Evolutionary conservation across 306 rosid species (phyloP), one percentile per base, ranked within the genome.

Genomic region (Mucuna pruriens): DNA sequence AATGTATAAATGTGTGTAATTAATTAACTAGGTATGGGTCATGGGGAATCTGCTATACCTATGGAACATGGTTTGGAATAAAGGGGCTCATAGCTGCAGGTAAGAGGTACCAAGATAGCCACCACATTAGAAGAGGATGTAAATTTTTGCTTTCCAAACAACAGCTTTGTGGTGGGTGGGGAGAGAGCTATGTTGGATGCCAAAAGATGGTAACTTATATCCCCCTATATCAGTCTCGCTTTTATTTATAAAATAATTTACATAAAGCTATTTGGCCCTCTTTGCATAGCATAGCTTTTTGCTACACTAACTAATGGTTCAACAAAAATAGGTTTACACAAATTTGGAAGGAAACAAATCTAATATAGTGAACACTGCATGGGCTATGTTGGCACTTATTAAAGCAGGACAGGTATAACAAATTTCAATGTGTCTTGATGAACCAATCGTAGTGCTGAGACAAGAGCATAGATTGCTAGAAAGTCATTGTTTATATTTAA

Each of bases 41-140:
- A 16, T 93, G 97, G 97, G 97, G 94, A 62, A 82, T 93, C 10
- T 93, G 97, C 90, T 93, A 76, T 80, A 88, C 91, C 25, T 91
- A 93, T 9, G 97, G 84, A 33, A 93, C 97, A 75, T 93, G 92
- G 96, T 93, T 91, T 84, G 97, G 94, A 51, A 80, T 93, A 34
- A 90, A 80, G 65, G 96, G 94, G 5, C 80, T 90, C 5, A 88
- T 83, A 78, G 76, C 73, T 19, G 71, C 84, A 0, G 91, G 93
- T 13, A 85, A 77, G 68, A 90, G 83, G 16, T 90, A 91, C 82
- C 70, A 84, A 42, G 84, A 79, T 3, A 86, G 90, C 54, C 10
- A 19, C 10, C 72, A 72, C 88, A 81, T 91, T 10, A 77, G 93
- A 82, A 91, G 61, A 64, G 97, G 90, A 25, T 91, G 91, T 46